These are phyloP conservation scores for Elsinoe arachidis DNA, from an alignment of 2,329 filamentous ascomycete species.

Conservation along the genomic window DNA sequence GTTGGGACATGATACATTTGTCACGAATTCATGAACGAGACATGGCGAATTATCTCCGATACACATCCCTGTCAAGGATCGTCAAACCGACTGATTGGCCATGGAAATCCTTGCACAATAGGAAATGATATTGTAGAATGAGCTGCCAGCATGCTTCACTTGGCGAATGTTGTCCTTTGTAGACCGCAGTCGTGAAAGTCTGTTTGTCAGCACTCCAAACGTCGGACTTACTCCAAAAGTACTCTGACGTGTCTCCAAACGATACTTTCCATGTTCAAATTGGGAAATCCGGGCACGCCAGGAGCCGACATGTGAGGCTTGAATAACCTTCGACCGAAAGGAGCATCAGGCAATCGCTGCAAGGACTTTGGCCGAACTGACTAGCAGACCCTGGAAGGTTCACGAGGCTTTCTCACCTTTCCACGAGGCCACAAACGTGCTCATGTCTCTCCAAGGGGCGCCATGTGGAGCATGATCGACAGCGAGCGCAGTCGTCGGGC, in stretches of 20 bases:
- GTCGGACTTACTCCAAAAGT: not conserved
- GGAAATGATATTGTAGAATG: too few species aligned
- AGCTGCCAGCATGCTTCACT: not conserved
- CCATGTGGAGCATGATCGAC: constrained; percentile 5
- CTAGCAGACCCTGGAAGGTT: not conserved
- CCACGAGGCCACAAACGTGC: not conserved
- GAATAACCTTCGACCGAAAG: not conserved
- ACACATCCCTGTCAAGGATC: not conserved
- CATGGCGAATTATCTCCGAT: not conserved
- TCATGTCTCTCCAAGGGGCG: not conserved
- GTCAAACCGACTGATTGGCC: not conserved
- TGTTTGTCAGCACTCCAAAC: not conserved
- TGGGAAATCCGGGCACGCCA: not conserved
- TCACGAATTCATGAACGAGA: not conserved
- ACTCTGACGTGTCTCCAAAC: not conserved
- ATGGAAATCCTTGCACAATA: too few species aligned
- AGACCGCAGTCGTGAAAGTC: not conserved
- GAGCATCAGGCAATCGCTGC: not conserved
- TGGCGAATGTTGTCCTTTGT: not conserved
- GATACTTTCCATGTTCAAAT: not conserved
- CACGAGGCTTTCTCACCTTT: not conserved
- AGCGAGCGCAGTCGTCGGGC: not conserved
- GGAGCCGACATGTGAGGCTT: not conserved
- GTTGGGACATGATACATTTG: not conserved
- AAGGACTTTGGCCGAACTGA: not conserved